Evolutionary conservation across 2,329 filamentous ascomycete species (phyloP), one percentile per base, ranked within the genome.

Genomic region (Didymella lethalis): DNA sequence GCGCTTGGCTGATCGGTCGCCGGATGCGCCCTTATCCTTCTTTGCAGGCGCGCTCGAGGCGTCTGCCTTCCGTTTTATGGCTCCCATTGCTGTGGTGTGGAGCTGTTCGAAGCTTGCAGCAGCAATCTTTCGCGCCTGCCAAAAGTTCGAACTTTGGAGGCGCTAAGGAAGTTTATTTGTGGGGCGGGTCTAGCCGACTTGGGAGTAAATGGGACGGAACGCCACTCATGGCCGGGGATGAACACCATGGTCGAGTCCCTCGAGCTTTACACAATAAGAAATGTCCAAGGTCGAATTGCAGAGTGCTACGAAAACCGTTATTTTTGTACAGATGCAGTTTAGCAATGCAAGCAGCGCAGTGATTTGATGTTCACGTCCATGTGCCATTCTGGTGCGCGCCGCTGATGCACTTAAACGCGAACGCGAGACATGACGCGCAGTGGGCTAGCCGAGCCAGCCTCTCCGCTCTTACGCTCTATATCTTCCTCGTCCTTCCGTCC

Each of bases 61-160:
- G 41, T 78, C 78, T 56, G 81, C 81, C 63, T 81, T 82, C 55
- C 81, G 72, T 70, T 83, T 83, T 14, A 77, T 68, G 28, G 79
- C 74, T 61, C 78, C 79, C 81, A 83, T 83, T 46, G 56, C 62
- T 61, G 53, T 54, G 41, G 36, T 57, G 38, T 53, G 48, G 48
- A 60, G 54, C 44, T 58, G 52, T 56, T 54, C 32, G 54, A 56
- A 57, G 59, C 57, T 59, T 50, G 48, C 29, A 48, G 45, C 62
- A 61, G 55, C 51, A 58, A 56, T 64, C 59, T 32, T 38, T 40
- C 49, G 47, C 53, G 16, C 34, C 52, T 59, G 63, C 62, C 64
- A 68, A 67, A 63, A 65, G 58, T 65, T 48, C 48, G 32, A 53
- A 14, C 32, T 48, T 45, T 38, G 28, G 20, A 23, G 36, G 36